phyloP scores from a whole-genome alignment of 1,284 basidiomycete species.

The Naganishia sp. region DNA sequence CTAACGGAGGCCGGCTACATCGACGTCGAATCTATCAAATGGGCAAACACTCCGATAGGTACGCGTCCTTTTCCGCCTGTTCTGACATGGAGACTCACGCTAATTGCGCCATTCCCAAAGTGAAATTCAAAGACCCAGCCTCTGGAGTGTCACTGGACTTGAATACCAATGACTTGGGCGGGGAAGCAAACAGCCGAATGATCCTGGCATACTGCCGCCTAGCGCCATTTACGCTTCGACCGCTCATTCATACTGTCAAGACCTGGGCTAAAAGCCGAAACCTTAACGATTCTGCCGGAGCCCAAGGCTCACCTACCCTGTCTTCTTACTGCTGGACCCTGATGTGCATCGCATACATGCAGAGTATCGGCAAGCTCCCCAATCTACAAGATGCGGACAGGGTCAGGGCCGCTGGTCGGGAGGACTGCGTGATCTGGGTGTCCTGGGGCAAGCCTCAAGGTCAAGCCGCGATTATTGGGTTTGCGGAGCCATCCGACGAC shows the following conservation, averaged over 20 bases:
- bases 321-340: constrained; percentile 53
- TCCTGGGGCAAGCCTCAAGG: constrained; percentile 45
- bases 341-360: constrained; percentile 53
- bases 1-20: constrained; percentile 37
- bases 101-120: constrained; percentile 22
- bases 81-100: not conserved
- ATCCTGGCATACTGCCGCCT: constrained; percentile 51
- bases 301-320: constrained; percentile 44
- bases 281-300: constrained; percentile 50
- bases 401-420: constrained; percentile 21
- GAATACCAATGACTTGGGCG: constrained; percentile 51
- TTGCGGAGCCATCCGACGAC: constrained; percentile 9
- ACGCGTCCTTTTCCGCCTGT: not conserved
- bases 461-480: constrained; percentile 19
- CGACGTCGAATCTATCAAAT: constrained; percentile 37
- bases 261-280: constrained; percentile 47
- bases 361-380: constrained; percentile 44
- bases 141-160: constrained; percentile 46
- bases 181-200: constrained; percentile 51
- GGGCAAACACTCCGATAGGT: constrained; percentile 48
- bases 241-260: constrained; percentile 52
- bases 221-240: constrained; percentile 50
- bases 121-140: constrained; percentile 46
- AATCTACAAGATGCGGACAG: constrained; percentile 45
- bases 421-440: constrained; percentile 42